These are phyloP conservation scores for Melianthus villosus DNA, from an alignment of 441 rosid genomes.

Conservation along the genomic window DNA sequence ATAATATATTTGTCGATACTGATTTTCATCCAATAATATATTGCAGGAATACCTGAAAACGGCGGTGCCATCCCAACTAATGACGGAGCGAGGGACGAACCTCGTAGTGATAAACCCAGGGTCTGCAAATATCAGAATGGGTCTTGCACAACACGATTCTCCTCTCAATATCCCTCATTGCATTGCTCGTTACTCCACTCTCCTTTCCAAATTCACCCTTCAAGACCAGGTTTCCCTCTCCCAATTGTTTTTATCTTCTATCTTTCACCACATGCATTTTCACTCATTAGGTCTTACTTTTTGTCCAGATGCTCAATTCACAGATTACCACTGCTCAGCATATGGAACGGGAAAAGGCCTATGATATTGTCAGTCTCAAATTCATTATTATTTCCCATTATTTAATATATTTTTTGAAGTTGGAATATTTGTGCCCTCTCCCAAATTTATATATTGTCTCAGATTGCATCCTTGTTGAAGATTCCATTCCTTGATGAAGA, in stretches of 20 bases:
- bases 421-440: background rate
- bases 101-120: constrained; percentile 80
- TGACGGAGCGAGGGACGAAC: constrained; percentile 68
- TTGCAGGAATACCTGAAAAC: constrained; percentile 81
- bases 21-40: background rate
- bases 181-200: constrained; percentile 44
- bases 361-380: constrained; percentile 43
- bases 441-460: too few relatives aligned
- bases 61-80: constrained; percentile 71
- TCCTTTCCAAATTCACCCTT: constrained; percentile 29
- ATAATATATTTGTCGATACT: too few relatives aligned
- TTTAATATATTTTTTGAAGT: background rate
- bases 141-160: constrained; percentile 55
- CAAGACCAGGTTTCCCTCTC: constrained; percentile 45
- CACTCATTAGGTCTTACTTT: constrained; percentile 4
- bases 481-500: constrained; percentile 77
- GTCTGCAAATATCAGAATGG: constrained; percentile 60
- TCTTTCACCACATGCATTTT: background rate
- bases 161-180: constrained; percentile 58
- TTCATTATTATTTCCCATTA: background rate
- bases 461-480: constrained; percentile 80
- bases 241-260: background rate
- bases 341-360: constrained; percentile 73
- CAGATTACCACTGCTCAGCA: constrained; percentile 67
- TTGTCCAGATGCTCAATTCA: constrained; percentile 53